These are phyloP conservation scores for Ustilago curta DNA, from an alignment of 1,284 basidiomycete species.

Conservation along the genomic window DNA sequence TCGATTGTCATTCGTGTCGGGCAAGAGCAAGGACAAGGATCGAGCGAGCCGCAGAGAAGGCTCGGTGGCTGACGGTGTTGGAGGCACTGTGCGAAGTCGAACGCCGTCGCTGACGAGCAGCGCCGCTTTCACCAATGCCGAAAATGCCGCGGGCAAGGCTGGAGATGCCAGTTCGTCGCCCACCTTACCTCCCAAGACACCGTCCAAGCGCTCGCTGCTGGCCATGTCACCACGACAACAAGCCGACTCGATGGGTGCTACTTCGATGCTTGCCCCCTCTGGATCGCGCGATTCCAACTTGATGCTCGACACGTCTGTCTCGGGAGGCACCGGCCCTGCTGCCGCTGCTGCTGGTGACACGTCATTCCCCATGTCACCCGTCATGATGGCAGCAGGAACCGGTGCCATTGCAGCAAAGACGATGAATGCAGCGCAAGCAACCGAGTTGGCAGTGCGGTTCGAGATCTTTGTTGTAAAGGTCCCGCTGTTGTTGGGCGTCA, in stretches of 20 bases:
- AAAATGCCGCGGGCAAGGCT: neutral
- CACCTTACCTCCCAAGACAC: constrained; percentile 30
- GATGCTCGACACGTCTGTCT: constrained; percentile 25
- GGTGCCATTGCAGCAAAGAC: constrained; percentile 27
- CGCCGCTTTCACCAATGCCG: constrained; percentile 19
- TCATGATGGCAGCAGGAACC: neutral
- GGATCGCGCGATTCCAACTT: constrained; percentile 43
- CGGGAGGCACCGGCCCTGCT: neutral
- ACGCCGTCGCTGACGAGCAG: constrained; percentile 32
- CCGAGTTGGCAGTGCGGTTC: constrained; percentile 64
- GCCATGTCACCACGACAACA: constrained; percentile 36
- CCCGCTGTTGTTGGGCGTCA: constrained; percentile 85
- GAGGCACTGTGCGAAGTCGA: constrained; percentile 25
- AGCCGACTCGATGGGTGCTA: constrained; percentile 53
- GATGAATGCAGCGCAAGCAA: constrained; percentile 44
- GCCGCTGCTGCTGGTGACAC: constrained; percentile 8
- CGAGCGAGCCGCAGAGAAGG: constrained; percentile 26
- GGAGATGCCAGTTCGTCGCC: constrained; percentile 17
- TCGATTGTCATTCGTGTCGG: constrained; percentile 54
- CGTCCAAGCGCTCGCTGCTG: constrained; percentile 37
- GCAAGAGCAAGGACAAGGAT: constrained; percentile 45
- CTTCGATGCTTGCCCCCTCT: constrained; percentile 18
- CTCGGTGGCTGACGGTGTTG: constrained; percentile 30
- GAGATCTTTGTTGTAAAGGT: constrained; percentile 69
- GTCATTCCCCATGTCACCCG: constrained; percentile 12